phyloP scores from a whole-genome alignment of 176 grass and related monocot genomes.

The Canna indica region DNA sequence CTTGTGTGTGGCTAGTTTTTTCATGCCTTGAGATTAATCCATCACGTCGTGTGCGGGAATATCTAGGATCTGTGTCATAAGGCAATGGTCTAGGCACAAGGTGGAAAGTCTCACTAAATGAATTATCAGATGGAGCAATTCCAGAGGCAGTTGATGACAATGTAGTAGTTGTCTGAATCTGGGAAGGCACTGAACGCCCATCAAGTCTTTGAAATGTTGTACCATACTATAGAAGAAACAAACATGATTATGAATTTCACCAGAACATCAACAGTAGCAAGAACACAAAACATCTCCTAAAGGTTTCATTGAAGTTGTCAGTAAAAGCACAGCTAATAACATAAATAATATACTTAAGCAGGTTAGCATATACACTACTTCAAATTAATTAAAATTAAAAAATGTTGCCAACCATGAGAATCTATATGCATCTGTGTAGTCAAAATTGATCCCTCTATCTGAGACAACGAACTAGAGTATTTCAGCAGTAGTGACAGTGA shows the following conservation, averaged over 20 bases:
- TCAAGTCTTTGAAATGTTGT: slow-evolving; percentile 9
- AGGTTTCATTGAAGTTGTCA: background rate
- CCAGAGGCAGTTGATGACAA: background rate
- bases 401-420: background rate
- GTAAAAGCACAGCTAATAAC: background rate
- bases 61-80: slow-evolving; percentile 76
- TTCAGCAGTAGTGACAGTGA: background rate
- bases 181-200: background rate
- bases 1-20: slow-evolving; percentile 51
- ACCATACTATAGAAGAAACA: slow-evolving; percentile 1
- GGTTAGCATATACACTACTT: background rate
- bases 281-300: background rate
- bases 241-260: background rate
- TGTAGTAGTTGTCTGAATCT: background rate
- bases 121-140: background rate
- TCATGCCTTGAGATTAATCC: slow-evolving; percentile 46
- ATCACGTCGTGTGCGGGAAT: slow-evolving; percentile 33
- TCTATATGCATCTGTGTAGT: background rate
- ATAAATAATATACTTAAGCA: background rate
- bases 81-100: slow-evolving; percentile 67
- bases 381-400: background rate
- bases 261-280: background rate
- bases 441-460: background rate
- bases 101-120: slow-evolving; percentile 45
- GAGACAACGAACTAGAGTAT: background rate